Evolutionary conservation across 345 rosid species (phyloP).

Genomic region (Trapa incisa): DNA sequence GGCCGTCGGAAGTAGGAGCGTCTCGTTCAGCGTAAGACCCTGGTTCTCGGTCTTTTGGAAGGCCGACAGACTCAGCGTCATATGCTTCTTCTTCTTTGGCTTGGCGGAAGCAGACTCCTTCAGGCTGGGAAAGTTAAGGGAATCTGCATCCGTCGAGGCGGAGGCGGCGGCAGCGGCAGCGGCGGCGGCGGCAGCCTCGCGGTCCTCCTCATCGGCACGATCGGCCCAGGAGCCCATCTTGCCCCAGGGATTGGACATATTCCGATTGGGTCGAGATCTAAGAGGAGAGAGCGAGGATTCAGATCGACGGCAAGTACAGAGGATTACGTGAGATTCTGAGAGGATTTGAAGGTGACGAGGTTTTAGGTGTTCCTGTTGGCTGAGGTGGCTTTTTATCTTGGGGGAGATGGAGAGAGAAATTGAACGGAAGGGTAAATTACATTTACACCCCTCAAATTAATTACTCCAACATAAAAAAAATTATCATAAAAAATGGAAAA

Average conservation of each 20-base stretch:
- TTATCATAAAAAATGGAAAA: no score
- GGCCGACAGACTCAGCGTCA: constrained; percentile 37
- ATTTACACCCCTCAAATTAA: no score
- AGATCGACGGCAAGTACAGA: not conserved
- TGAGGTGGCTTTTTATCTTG: no score
- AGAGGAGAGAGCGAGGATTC: not conserved
- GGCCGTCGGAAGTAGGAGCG: constrained; percentile 72
- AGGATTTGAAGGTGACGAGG: not conserved
- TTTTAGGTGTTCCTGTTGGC: not conserved
- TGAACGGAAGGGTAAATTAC: no score
- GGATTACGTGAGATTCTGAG: not conserved
- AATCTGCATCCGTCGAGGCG: not conserved
- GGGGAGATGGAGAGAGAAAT: no score
- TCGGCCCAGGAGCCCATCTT: constrained; percentile 84
- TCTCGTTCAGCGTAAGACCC: constrained; percentile 67
- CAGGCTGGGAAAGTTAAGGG: constrained; percentile 65
- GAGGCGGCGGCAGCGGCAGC: constrained; percentile 12
- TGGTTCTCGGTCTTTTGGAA: constrained; percentile 24
- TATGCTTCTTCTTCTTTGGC: constrained; percentile 67
- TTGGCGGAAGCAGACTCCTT: constrained; percentile 52
- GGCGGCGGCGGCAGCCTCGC: constrained; percentile 21
- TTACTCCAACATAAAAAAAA: no score
- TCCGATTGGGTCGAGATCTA: constrained; percentile 12
- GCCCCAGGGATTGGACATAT: constrained; percentile 69
- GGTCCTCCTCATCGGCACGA: constrained; percentile 56